Conservation (phyloP, 169 alveolate species). For the Cryptosporidium bovis region DNA sequence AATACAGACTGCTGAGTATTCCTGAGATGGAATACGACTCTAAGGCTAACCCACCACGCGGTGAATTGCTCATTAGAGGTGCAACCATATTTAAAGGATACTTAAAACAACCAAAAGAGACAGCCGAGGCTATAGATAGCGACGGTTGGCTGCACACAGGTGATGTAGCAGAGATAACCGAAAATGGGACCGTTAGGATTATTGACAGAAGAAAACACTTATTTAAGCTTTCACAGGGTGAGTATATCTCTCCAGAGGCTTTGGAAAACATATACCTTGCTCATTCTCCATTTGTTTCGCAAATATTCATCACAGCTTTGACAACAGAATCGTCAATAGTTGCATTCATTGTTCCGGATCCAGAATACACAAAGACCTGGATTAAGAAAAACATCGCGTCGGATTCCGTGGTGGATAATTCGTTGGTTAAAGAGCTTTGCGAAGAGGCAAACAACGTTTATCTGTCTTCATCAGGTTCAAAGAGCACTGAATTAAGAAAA, state of each 20-base stretch:
- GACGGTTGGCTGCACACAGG: conserved; percentile 95
- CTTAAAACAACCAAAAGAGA: conserved; percentile 85
- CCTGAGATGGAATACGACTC: conserved; percentile 92
- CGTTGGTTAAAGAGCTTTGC: conserved; percentile 75
- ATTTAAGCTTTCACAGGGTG: conserved; percentile 95
- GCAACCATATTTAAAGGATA: conserved; percentile 88
- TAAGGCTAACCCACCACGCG: conserved; percentile 88
- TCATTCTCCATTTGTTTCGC: conserved; percentile 76
- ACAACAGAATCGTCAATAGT: conserved; percentile 77
- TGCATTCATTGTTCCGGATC: conserved; percentile 78
- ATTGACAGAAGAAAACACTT: conserved; percentile 94
- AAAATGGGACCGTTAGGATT: conserved; percentile 88
- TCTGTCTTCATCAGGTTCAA: background rate
- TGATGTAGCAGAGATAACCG: conserved; percentile 88
- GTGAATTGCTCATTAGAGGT: conserved; percentile 92
- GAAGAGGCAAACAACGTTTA: conserved; percentile 54
- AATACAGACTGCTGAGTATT: conserved; percentile 88
- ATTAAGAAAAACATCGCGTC: conserved; percentile 17
- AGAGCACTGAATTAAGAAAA: conserved; percentile 45
- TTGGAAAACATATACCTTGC: conserved; percentile 86
- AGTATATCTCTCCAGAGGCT: conserved; percentile 95
- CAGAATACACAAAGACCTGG: conserved; percentile 58
- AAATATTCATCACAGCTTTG: conserved; percentile 82
- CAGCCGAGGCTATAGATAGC: conserved; percentile 87
- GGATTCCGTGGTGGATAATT: background rate